Evolutionary conservation across 192 early-diverging fungal species (phyloP), one percentile per base, ranked within the genome.

Genomic region (Umbelopsis vinacea): DNA sequence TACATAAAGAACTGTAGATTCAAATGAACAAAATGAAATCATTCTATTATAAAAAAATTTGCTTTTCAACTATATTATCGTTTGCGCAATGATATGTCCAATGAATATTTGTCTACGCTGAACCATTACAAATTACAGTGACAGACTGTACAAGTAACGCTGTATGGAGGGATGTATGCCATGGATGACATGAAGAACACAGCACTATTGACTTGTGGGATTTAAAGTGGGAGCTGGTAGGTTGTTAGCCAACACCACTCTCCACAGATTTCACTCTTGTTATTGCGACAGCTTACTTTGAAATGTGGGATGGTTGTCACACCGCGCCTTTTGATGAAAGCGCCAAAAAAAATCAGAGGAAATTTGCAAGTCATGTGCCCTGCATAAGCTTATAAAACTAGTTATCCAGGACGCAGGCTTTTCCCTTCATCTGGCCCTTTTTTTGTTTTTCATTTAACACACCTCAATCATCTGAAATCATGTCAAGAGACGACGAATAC

Each of bases 401-500:
- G 5, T 1, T 9, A 50, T 21, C n/a, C 33, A 37, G 29, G 17
- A 63, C 57, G 23, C 23, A 63, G 19, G 15, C 48, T 50, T 50
- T 50, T 50, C 33, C 29, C 57, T 63, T 54, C 57, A 63, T 63
- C 57, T 63, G 15, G 26, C 29, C 11, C 33, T 33, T 63, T 55
- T 55, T 29, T 23, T 29, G 29, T 29, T 29, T 37, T 37, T 35
- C 48, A n/a, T 21, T n/a, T 50, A 17, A 19, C 15, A 19, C 15
- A 17, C 17, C 48, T 19, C 6, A 50, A 50, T 0, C 48, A 50
- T 50, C 45, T 72, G 6, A 55, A 19, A 76, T 5, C 22, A 77
- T 77, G 76, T 72, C 50, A 40, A 55, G 50, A 55, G 71, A 77
- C 68, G 76, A 77, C 85, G 92, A 95, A 85, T 95, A 95, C 87